Conservation (phyloP, 768 basidiomycete species). For the Lactarius hengduanensis region DNA sequence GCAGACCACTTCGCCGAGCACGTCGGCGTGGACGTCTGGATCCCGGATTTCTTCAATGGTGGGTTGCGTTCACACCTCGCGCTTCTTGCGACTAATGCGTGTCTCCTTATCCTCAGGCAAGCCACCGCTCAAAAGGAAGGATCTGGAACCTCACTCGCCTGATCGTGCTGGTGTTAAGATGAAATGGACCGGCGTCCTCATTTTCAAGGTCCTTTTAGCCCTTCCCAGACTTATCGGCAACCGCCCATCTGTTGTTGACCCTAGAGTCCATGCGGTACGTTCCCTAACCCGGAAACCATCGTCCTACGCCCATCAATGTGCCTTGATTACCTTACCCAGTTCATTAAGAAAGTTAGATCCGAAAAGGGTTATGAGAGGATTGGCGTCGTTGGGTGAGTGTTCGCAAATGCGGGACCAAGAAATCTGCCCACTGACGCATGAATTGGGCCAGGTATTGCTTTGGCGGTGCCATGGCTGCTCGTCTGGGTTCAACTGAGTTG, state of each 20-base stretch:
- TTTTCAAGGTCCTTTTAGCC: constrained; percentile 29
- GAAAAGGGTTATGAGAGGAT: constrained; percentile 43
- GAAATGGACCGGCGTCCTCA: constrained; percentile 28
- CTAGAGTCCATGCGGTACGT: constrained; percentile 32
- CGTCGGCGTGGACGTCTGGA: constrained; percentile 59
- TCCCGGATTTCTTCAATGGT: constrained; percentile 62
- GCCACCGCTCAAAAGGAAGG: constrained; percentile 33
- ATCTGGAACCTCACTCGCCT: constrained; percentile 35
- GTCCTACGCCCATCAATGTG: neutral
- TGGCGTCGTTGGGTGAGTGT: constrained; percentile 43
- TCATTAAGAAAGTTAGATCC: constrained; percentile 39
- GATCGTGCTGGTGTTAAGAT: constrained; percentile 34
- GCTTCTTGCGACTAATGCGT: neutral
- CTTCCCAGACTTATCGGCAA: constrained; percentile 29
- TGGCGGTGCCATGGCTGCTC: constrained; percentile 37
- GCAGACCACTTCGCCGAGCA: constrained; percentile 52
- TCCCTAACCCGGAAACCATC: neutral
- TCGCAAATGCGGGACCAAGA: neutral
- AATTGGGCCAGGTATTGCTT: constrained; percentile 38
- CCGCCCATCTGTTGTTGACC: constrained; percentile 35
- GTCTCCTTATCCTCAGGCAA: constrained; percentile 30
- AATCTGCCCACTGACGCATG: constrained; percentile 1
- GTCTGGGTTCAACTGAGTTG: constrained; percentile 34
- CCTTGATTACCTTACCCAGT: constrained; percentile 31
- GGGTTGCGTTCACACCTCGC: constrained; percentile 15